Conservation (phyloP, 257 asterid species). For the Lithospermum erythrorhizon region DNA sequence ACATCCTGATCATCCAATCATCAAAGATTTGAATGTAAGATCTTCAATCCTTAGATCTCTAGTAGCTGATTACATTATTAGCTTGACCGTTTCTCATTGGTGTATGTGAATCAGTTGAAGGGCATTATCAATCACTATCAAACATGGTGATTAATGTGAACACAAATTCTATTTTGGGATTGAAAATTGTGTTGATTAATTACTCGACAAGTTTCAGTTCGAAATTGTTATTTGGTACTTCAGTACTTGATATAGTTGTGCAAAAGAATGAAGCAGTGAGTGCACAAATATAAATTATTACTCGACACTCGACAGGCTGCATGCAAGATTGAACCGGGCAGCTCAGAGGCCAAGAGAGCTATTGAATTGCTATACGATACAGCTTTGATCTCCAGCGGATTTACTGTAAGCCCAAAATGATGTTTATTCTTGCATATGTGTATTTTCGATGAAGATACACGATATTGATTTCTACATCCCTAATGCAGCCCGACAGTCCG, state of each 20-base stretch:
- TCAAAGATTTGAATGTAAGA: conserved; percentile 84
- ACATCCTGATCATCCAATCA: conserved; percentile 91
- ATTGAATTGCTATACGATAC: conserved; percentile 83
- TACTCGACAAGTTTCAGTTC: not conserved
- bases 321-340: conserved; percentile 82
- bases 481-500: conserved; percentile 86
- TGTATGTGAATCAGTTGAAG: not conserved
- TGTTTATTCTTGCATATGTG: not conserved
- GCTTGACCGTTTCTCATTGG: not conserved
- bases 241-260: not conserved
- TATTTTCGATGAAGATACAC: not conserved
- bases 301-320: conserved; percentile 99
- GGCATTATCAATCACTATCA: not conserved
- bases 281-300: too few species aligned
- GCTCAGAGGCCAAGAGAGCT: conserved; percentile 83
- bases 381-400: conserved; percentile 92
- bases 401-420: conserved; percentile 46
- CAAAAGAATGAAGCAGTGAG: too few species aligned
- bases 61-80: too few species aligned
- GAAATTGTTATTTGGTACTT: not conserved
- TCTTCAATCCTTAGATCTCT: not conserved
- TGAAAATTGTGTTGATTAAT: too few species aligned
- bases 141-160: not conserved
- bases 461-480: not conserved
- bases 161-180: too few species aligned